Base-by-base conservation (phyloP, 768 basidiomycete genomes). In the Phaeolepiota aurea region DNA sequence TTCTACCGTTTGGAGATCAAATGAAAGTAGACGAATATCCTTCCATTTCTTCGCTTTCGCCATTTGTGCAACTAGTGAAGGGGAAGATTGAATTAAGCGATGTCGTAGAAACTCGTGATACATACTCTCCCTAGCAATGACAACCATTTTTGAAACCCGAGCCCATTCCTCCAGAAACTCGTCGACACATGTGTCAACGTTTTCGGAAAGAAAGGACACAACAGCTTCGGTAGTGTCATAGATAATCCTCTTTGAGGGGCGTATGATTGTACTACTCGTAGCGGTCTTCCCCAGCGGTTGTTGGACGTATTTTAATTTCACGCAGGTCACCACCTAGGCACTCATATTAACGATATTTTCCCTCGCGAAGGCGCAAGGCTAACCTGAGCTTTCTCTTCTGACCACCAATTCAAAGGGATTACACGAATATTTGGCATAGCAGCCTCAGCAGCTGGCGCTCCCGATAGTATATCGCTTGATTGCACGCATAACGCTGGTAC, bases 101-200 rank as follows among this genome's bases (percentile, higher is more conserved):
- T n/a, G n/a, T n/a, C n/a, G n/a, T 18, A 38, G 20, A 16, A 16
- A 13, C 38, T 12, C 21, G 20, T 20, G 45, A 16, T 1, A 47
- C 52, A 10, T 54, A 87, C 89, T 79, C 66, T 92, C 87, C 44
- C 88, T 77, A 10, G 90, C 91, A 41, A 94, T 90, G 19, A 92
- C 87, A 10, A 92, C 87, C 75, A 92, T 90, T 62, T 91, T 93
- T 14, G 87, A 88, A 20, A 94, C 86, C 33, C 85, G 70, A 30
- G 87, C 87, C 89, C 91, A 94, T 58, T 92, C 90, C 53, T 91
- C 87, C 48, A 88, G 62, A 56, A 96, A 92, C 50, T 90, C 84
- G 44, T 86, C 84, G 14, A 96, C 87, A 52, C 90, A 93, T 5
- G 79, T 81, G 48, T 90, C 77, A 48, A 93, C 83, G 52, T 91